A percentile compares a stretch with the other conserved stretches of the same genome.
phyloP scores from a whole-genome alignment of 73 alveolate species.

The Stentor coeruleus region DNA sequence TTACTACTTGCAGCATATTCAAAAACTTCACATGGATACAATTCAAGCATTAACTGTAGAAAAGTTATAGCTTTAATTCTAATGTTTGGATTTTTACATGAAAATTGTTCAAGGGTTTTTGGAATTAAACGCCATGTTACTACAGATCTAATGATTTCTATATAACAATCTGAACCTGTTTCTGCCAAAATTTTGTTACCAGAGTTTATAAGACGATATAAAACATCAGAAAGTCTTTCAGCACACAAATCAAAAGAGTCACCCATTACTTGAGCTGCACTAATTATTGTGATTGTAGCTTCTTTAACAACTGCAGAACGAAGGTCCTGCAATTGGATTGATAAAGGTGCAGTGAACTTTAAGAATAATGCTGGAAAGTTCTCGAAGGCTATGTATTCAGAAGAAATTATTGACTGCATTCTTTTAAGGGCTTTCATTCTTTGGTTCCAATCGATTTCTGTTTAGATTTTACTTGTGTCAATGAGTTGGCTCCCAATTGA shows the following conservation, averaged over 20 bases:
- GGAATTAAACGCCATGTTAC: conserved; percentile 17
- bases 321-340: conserved; percentile 35
- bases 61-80: conserved; percentile 17
- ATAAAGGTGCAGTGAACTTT: conserved; percentile 31
- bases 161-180: conserved; percentile 36
- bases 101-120: conserved; percentile 22
- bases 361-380: conserved; percentile 10
- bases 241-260: conserved; percentile 31
- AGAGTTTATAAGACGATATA: conserved; percentile 31
- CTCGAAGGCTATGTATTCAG: conserved; percentile 2
- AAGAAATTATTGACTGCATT: conserved; percentile 24
- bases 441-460: conserved; percentile 7
- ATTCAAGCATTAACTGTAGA: conserved; percentile 3
- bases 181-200: conserved; percentile 38
- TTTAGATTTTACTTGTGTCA: background rate
- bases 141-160: conserved; percentile 26
- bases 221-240: conserved; percentile 24
- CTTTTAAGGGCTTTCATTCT: background rate
- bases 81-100: conserved; percentile 23
- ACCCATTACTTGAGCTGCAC: conserved; percentile 35
- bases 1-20: background rate
- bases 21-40: background rate
- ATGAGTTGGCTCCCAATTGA: background rate
- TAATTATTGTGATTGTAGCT: conserved; percentile 34
- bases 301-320: conserved; percentile 42